Evolutionary conservation across 352 stramenopile species (phyloP), one percentile per base, ranked within the genome.

Genomic region (Phytophthora pistaciae): DNA sequence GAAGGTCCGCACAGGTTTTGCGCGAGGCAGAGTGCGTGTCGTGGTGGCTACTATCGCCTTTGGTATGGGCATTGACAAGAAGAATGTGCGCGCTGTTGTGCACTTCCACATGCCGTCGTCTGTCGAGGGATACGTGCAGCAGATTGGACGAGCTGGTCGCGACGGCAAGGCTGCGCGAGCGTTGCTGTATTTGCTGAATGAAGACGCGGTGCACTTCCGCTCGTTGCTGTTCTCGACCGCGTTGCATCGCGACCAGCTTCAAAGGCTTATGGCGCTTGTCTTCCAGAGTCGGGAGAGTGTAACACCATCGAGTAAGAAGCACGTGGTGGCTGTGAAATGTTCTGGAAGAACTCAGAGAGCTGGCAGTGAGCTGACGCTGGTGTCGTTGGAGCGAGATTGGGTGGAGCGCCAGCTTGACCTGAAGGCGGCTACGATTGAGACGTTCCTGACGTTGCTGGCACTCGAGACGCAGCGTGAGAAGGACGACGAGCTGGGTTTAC

Each of bases 81-180:
- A 93, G 50, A 98, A 99, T 81, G 94, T 99, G 23, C 86, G 90
- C 5, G 98, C 98, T 68, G 98, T 99, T 6, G 93, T 99, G 38
- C 98, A 99, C 77, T 98, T 98, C 77, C 94, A 98, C 66, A 87
- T 99, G 66, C 97, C 98, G 5, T 93, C 91, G 44, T 99, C 93
- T 38, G 95, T 99, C n/a, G 99, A 98, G 49, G 96, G 99, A 71
- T 99, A 99, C 79, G 98, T 99, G 57, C 97, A 99, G 82, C 96
- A 99, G 70, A 93, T 99, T 54, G 98, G 98, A 5, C 89, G 98
- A 58, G 98, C 98, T 33, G 98, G 98, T 36, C 85, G 98, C 44
- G 97, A 99, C 73, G 97, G 97, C 0, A 93, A 97, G 52, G 36
- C 63, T n/a, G 90, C 95, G 3, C 79, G 63, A 9, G 85, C 83